Percentiles rank a stretch among this genome's conserved stretches.
These are phyloP conservation scores for Penicillium bovifimosum DNA, from an alignment of 495 filamentous ascomycete genomes.

Conservation along the genomic window DNA sequence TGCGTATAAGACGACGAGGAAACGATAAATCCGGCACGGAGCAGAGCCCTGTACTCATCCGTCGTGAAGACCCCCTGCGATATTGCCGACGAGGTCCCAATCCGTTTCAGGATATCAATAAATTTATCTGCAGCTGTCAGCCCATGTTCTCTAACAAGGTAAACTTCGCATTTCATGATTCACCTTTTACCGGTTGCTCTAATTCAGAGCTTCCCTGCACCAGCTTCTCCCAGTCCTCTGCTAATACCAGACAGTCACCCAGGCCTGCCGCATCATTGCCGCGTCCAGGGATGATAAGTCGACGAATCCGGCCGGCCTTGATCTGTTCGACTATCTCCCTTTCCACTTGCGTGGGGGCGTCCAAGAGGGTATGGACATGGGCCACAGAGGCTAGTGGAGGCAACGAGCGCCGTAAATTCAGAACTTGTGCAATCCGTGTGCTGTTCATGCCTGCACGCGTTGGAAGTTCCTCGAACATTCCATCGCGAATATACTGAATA, in stretches of 20 bases:
- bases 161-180: background rate
- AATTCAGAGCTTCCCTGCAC: constrained; percentile 42
- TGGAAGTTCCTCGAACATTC: constrained; percentile 68
- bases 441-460: constrained; percentile 67
- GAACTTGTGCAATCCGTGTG: constrained; percentile 60
- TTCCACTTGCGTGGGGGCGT: constrained; percentile 65
- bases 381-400: constrained; percentile 66
- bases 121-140: constrained; percentile 44
- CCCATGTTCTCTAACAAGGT: background rate
- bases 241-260: constrained; percentile 66
- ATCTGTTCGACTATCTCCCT: constrained; percentile 64
- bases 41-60: constrained; percentile 52
- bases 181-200: constrained; percentile 45
- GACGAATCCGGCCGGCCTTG: constrained; percentile 53
- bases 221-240: constrained; percentile 56
- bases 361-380: constrained; percentile 64
- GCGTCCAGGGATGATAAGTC: constrained; percentile 60
- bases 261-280: constrained; percentile 54
- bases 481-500: constrained; percentile 52
- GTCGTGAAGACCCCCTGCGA: constrained; percentile 41
- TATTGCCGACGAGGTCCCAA: constrained; percentile 51
- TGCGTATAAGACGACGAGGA: constrained; percentile 47
- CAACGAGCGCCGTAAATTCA: constrained; percentile 60
- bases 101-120: constrained; percentile 44
- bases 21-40: constrained; percentile 66